Evolutionary conservation across 495 filamentous ascomycete genomes (phyloP), one percentile per base, ranked within the genome.

Genomic region (Penicillium ucsense): DNA sequence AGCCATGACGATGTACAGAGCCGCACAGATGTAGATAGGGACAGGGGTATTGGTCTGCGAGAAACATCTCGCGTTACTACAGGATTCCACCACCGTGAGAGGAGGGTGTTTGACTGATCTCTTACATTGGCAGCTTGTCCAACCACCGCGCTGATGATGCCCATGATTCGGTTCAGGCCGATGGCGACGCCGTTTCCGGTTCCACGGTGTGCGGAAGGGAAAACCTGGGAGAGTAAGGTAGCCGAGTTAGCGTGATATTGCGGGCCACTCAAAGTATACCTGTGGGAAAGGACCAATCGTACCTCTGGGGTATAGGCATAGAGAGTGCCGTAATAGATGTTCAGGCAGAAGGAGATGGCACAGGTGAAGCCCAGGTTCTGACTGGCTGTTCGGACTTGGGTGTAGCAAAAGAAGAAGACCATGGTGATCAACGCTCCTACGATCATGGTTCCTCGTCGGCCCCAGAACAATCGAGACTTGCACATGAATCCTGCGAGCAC

Each of bases 151-250:
- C 75, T 79, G 43, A 88, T 43, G 45, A 87, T 86, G 8, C 83
- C 83, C 82, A 86, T 86, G 51, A 86, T 62, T 10, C 84, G 74
- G 57, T 86, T 86, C 31, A 77, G 74, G 1, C 73, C 82, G 27
- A 86, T 83, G 4, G 80, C 76, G 41, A 88, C 72, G 8, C 83
- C 83, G 52, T 86, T 84, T 20, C 83, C 82, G 3, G 83, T 85
- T 3, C 80, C 82, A 10, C 83, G 70, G 59, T 87, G 83, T 3
- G 81, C 82, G 35, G 78, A 81, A 3, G 83, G 82, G 3, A 87
- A 55, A 9, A 67, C 46, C 46, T 48, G 20, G 2, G 33, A 8
- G 3, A 11, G 31, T n/a, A n/a, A n/a, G n/a, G n/a, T 10, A 41
- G 10, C 12, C 6, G 12, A 7, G 11, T 39, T 8, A 41, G 7